These are phyloP conservation scores for Syzygium grande DNA, from an alignment of 345 rosid species.

Conservation along the genomic window DNA sequence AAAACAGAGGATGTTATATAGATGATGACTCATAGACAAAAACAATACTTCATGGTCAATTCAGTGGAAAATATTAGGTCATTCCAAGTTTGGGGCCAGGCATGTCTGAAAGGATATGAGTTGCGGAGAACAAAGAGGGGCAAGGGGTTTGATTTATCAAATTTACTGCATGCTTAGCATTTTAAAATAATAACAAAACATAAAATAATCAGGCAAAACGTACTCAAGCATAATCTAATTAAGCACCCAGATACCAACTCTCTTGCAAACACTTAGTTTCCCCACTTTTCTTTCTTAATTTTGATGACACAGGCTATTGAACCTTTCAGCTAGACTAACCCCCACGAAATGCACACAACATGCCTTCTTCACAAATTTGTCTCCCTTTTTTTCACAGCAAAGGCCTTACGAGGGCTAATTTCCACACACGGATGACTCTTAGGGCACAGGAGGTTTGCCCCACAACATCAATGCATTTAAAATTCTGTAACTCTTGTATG, in stretches of 20 bases:
- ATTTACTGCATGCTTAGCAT: not conserved
- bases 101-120: not conserved
- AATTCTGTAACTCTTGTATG: not conserved
- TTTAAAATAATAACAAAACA: not conserved
- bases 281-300: not conserved
- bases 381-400: not conserved
- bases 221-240: not conserved
- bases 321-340: not conserved
- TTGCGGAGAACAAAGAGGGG: not conserved
- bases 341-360: not conserved
- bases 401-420: not conserved
- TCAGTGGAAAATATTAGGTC: not conserved
- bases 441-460: not conserved
- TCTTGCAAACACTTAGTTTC: not conserved
- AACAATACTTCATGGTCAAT: not conserved
- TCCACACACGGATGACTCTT: not conserved
- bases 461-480: not conserved
- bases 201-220: not conserved
- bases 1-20: constrained; percentile 5
- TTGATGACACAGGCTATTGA: not conserved
- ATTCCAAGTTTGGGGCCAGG: not conserved
- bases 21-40: not conserved
- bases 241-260: not conserved
- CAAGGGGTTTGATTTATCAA: not conserved
- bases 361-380: not conserved